These are phyloP conservation scores for Pleurotus eryngii DNA, from an alignment of 768 basidiomycete genomes.

Conservation along the genomic window DNA sequence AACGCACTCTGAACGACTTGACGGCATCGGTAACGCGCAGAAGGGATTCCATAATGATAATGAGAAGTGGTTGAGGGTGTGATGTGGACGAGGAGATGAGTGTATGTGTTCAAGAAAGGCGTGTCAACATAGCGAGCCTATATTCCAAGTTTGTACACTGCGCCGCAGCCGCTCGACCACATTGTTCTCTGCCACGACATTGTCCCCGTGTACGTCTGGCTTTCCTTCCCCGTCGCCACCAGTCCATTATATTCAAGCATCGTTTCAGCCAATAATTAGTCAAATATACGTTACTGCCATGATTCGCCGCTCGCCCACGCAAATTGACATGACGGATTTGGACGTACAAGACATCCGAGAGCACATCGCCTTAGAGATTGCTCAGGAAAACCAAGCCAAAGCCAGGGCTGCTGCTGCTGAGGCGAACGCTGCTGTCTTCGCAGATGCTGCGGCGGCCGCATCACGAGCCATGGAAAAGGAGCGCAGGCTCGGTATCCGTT, in stretches of 20 bases:
- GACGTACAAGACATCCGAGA: slow-evolving; percentile 81
- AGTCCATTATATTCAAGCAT: too few relatives aligned
- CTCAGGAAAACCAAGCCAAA: slow-evolving; percentile 21
- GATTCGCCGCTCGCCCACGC: slow-evolving; percentile 77
- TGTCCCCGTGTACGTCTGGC: not conserved
- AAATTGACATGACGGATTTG: slow-evolving; percentile 70
- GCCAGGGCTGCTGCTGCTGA: not conserved
- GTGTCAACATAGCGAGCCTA: too few relatives aligned
- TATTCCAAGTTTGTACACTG: slow-evolving; percentile 3
- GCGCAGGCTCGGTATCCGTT: slow-evolving; percentile 2
- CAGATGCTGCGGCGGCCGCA: slow-evolving; percentile 4
- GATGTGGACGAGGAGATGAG: slow-evolving; percentile 10
- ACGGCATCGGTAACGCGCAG: slow-evolving; percentile 66
- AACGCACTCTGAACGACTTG: slow-evolving; percentile 66
- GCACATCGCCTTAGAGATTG: slow-evolving; percentile 47
- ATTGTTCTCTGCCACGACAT: slow-evolving; percentile 11
- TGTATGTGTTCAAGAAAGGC: not conserved
- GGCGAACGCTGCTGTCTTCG: not conserved
- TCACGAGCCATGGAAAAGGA: slow-evolving; percentile 3
- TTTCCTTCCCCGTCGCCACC: too few relatives aligned
- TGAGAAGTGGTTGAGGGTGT: slow-evolving; percentile 1
- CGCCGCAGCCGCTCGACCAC: slow-evolving; percentile 14
- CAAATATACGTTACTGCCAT: slow-evolving; percentile 26
- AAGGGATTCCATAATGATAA: slow-evolving; percentile 56
- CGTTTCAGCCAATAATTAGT: too few relatives aligned